Percentiles rank a stretch among this genome's conserved stretches.
These are phyloP conservation scores for Phaeosphaeriaceae sp. DNA, from an alignment of 2,329 filamentous ascomycete genomes.

Conservation along the genomic window DNA sequence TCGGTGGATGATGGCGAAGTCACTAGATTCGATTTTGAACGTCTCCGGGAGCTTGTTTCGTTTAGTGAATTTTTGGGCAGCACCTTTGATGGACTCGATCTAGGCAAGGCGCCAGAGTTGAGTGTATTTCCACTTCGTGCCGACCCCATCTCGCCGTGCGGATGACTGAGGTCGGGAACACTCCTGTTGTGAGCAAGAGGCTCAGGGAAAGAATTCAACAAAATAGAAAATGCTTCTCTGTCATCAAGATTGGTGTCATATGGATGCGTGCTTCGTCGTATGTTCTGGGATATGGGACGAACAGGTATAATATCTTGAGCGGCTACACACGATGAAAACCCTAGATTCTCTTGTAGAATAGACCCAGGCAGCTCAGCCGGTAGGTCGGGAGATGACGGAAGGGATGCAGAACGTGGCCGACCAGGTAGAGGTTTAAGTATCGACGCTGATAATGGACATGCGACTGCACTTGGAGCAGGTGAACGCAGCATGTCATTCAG, in stretches of 20 bases:
- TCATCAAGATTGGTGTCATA: constrained; percentile 10
- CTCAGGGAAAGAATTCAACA: constrained; percentile 17
- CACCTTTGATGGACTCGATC: constrained; percentile 26
- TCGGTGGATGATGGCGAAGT: constrained; percentile 30
- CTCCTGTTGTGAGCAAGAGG: constrained; percentile 23
- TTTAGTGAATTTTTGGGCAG: constrained; percentile 32
- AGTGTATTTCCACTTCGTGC: constrained; percentile 31
- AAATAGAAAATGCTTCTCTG: constrained; percentile 7
- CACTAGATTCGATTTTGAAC: constrained; percentile 24
- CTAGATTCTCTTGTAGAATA: constrained; percentile 43
- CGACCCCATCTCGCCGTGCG: constrained; percentile 33
- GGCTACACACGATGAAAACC: constrained; percentile 27
- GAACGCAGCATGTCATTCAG: constrained; percentile 54
- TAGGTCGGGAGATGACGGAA: constrained; percentile 47
- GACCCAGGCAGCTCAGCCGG: constrained; percentile 39
- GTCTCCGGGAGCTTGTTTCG: constrained; percentile 26
- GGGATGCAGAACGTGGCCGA: constrained; percentile 50
- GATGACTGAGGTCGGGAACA: constrained; percentile 18
- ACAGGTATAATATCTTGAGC: constrained; percentile 20
- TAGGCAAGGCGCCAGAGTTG: constrained; percentile 20
- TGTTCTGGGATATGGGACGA: constrained; percentile 16
- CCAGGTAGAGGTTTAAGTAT: constrained; percentile 45
- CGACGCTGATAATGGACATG: constrained; percentile 34
- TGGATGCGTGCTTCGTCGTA: constrained; percentile 16
- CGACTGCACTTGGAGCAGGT: constrained; percentile 42